phyloP scores from a whole-genome alignment of 1,284 basidiomycete species.

The Boletus smithii region DNA sequence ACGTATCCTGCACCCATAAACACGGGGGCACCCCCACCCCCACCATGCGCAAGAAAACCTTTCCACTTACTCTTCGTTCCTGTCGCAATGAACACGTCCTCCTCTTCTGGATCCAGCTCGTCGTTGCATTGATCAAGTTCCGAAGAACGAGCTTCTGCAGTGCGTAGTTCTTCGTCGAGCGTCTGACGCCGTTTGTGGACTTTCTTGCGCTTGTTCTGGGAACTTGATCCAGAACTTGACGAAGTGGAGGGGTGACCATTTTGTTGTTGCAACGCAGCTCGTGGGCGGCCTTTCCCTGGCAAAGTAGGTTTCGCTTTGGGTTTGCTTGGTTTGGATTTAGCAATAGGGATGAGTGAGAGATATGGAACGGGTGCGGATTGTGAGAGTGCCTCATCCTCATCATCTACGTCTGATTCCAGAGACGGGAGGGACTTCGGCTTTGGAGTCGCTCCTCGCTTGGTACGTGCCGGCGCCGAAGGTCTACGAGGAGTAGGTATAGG shows the following conservation, averaged over 20 bases:
- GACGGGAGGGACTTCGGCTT: slow-evolving; percentile 13
- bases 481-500: slow-evolving; percentile 52
- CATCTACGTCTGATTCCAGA: slow-evolving; percentile 21
- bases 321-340: slow-evolving; percentile 17
- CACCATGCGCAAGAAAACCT: slow-evolving; percentile 71
- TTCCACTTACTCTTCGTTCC: slow-evolving; percentile 50
- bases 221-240: slow-evolving; percentile 7
- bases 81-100: slow-evolving; percentile 47
- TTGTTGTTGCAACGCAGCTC: slow-evolving; percentile 4
- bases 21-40: slow-evolving; percentile 63
- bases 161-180: slow-evolving; percentile 61
- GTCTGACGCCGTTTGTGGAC: slow-evolving; percentile 42
- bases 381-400: slow-evolving; percentile 26
- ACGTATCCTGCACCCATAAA: slow-evolving; percentile 66
- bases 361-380: slow-evolving; percentile 24
- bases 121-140: slow-evolving; percentile 35
- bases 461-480: slow-evolving; percentile 51
- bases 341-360: slow-evolving; percentile 27
- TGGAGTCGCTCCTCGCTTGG: slow-evolving; percentile 28
- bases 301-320: slow-evolving; percentile 16
- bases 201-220: slow-evolving; percentile 29
- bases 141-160: slow-evolving; percentile 38
- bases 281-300: slow-evolving; percentile 21
- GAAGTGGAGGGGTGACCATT: slow-evolving; percentile 1
- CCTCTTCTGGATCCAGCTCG: slow-evolving; percentile 34